Base-by-base conservation (phyloP, 2,329 filamentous ascomycete species). In the Ceratocystis colombiana region DNA sequence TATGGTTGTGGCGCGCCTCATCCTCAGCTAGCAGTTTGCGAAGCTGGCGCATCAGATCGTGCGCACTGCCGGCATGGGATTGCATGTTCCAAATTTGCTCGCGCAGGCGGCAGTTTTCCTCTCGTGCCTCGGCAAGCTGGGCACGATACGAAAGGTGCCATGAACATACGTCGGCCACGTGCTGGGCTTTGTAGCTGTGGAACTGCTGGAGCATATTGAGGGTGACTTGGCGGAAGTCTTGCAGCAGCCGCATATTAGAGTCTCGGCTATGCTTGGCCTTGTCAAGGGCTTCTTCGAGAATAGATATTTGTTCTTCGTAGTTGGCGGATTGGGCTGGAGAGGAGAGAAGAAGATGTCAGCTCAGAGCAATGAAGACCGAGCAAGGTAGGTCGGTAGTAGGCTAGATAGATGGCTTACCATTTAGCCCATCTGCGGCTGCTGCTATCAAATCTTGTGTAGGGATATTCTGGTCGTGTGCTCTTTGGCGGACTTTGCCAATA, bases 31-130 rank as follows among this genome's bases (percentile, higher is more conserved):
- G 81, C 65, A 76, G 77, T 57, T 79, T 76, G 64, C 84, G 79
- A 70, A 86, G 85, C 46, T 78, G 74, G 48, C 84, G 82, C 66
- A 87, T 75, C 68, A 77, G 73, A 67, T 82, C 80, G 71, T 86
- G 86, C 25, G 84, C 84, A 12, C 75, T 77, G 61, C 78, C 78
- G 28, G 85, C 84, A 70, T 83, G 81, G 50, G 79, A 78, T 71
- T 86, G 82, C 82, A 86, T 85, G 70, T 85, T 82, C 79, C 83
- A 85, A 71, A 87, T 85, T 73, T 87, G 83, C 71, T 85, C 82
- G 64, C 84, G 82, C 64, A 87, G 78, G 1, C 80, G 79, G 68
- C 79, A 78, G 71, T 87, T 87, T 75, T 87, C 84, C 69, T 82
- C 82, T 3, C 85, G 83, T 61, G 84, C 83, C 71, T 85, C 83